Evolutionary conservation across 2,329 filamentous ascomycete species (phyloP), one percentile per base, ranked within the genome.

Genomic region (Neoscytalidium dimidiatum): DNA sequence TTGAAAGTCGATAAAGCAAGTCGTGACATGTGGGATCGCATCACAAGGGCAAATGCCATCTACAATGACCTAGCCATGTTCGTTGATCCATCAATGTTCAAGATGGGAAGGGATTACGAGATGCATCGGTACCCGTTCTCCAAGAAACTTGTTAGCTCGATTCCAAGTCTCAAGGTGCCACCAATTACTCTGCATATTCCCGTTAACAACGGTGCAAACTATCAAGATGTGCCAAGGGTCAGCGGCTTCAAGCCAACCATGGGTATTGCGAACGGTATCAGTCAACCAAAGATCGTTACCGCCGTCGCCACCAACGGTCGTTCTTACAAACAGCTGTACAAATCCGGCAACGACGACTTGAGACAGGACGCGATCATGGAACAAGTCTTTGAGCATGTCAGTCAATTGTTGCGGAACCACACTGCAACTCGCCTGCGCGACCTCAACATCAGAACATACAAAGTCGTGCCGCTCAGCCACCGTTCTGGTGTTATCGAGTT

Each of bases 281-380:
- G 94, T 74, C 91, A 92, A 2, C 95, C 95, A 0, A 99, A 99
- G 76, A 92, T 97, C 68, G 88, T 98, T 64, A 95, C 92, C 0
- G 91, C 90, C 1, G 78, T 92, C 21, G 92, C 88, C 17, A 91
- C 86, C 19, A 87, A 97, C 76, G 96, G 95, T 6, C 81, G 84
- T 64, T 86, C 84, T 38, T 97, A 94, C 80, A 97, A 92, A 76
- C 93, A 97, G 78, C 83, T 99, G 67, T 89, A 97, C 74, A 99
- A 99, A 83, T 93, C 93, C 67, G 94, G 95, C 19, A 94, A 94
- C 73, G 95, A 99, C 75, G 94, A 99, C 74, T 85, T 99, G 13
- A 91, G 96, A 8, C 95, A 99, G 80, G 95, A 99, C 73, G 92
- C 94, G 49, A 99, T 89, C 82, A 99, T 99, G 96, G 96, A 99